phyloP scores from a whole-genome alignment of 257 asterid genomes.

The Pogostemon cablin region DNA sequence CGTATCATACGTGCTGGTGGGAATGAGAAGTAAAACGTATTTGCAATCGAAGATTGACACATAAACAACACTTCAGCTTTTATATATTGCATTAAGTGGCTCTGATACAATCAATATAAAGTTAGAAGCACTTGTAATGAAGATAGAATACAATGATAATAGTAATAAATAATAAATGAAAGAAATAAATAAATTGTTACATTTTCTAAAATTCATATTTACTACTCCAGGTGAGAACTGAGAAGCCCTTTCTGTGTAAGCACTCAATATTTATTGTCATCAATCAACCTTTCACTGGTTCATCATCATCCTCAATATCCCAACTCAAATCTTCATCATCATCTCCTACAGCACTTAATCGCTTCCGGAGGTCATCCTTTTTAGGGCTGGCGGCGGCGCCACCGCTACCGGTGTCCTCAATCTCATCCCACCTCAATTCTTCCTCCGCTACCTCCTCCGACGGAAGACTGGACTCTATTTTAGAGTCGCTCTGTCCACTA shows the following conservation, averaged over 20 bases:
- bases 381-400: conserved; percentile 47
- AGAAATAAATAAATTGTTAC: conserved; percentile 27
- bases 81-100: not conserved
- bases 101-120: conserved; percentile 15
- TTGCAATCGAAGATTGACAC: not conserved
- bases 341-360: conserved; percentile 61
- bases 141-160: conserved; percentile 11
- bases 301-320: conserved; percentile 85
- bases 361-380: conserved; percentile 47
- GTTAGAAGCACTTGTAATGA: conserved; percentile 4
- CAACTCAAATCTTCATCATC: conserved; percentile 82
- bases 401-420: conserved; percentile 67
- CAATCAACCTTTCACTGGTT: conserved; percentile 48
- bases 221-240: conserved; percentile 21
- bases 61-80: conserved; percentile 11
- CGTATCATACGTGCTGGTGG: no score
- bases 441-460: conserved; percentile 25
- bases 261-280: not conserved
- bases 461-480: conserved; percentile 38
- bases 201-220: conserved; percentile 29
- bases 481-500: conserved; percentile 37
- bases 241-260: not conserved
- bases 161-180: conserved; percentile 16
- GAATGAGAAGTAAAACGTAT: no score
- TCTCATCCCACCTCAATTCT: conserved; percentile 90